Base-by-base conservation (phyloP, 116 monocot genomes). In the Iris pallida region DNA sequence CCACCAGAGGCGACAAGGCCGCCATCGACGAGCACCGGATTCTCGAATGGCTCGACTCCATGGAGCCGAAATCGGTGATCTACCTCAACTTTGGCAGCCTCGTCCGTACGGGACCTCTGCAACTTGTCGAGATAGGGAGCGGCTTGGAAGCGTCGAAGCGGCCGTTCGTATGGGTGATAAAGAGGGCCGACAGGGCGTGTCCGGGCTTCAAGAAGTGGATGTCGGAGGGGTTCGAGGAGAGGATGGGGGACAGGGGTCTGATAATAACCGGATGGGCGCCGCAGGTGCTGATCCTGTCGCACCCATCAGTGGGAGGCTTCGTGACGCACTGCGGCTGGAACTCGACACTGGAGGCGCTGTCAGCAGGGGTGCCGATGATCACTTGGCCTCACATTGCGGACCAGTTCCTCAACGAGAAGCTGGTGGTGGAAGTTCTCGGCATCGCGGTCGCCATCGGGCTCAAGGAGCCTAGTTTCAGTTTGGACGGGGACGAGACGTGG, bases 281-380 rank as follows among this genome's bases (percentile, higher is more conserved):
- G 18, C 81, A 81, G 63, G 55, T 60, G 19, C 4, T 52, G 51
- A 72, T 76, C 4, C 60, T 76, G 7, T 40, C 20, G 0, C 81
- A 81, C 57, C 53, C 16, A 5, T 61, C 81, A 0, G 76, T 81
- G 11, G 80, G 80, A 15, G 75, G 71, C 10, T 51, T 51, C 49
- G 79, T 86, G 51, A 88, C 79, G 30, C 88, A 88, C 56, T 81
- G 81, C 52, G 88, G 82, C 3, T 88, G 85, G 88, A 86, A 90
- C 65, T 82, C 77, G 16, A 16, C 40, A 4, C 11, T 78, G 14
- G 78, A 78, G 57, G 66, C 46, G 0, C 4, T 78, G 9, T 19
- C 66, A 0, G 68, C 79, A 0, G 78, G n/a, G 4, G 73, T 82
- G 20, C 74, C 78, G 12, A 66, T 78, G 73, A 13, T 78, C 2